Evolutionary conservation across 345 rosid genomes (phyloP).

Genomic region (Triadica sebifera): DNA sequence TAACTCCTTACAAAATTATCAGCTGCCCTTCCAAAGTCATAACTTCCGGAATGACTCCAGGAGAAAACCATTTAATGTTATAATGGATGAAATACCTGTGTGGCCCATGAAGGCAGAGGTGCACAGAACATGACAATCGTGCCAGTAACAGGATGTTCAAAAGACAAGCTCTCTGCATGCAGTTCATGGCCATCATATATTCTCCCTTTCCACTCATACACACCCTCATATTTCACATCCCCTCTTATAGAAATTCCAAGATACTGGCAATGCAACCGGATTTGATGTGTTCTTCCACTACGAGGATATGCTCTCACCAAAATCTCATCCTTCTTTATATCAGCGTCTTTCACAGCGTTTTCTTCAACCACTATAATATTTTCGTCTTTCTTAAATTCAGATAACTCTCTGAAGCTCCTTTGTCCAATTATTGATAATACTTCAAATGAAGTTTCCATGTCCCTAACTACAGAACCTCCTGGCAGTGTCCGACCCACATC

Average conservation of each 20-base stretch:
- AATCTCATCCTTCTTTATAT: slow-evolving; percentile 44
- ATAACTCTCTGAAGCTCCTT: slow-evolving; percentile 21
- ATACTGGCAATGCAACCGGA: slow-evolving; percentile 85
- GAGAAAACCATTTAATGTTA: slow-evolving; percentile 12
- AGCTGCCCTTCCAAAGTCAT: slow-evolving; percentile 1
- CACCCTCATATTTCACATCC: slow-evolving; percentile 89
- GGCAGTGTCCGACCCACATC: slow-evolving; percentile 75
- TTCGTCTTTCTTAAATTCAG: slow-evolving; percentile 26
- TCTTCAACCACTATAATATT: slow-evolving; percentile 44
- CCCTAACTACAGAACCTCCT: slow-evolving; percentile 74
- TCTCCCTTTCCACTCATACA: slow-evolving; percentile 62
- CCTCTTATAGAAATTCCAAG: slow-evolving; percentile 77
- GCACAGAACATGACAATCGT: slow-evolving; percentile 42
- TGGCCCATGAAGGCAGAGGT: slow-evolving; percentile 70
- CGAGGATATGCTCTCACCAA: slow-evolving; percentile 71
- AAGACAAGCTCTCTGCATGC: slow-evolving; percentile 79
- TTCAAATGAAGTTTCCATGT: slow-evolving; percentile 85
- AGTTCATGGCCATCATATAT: slow-evolving; percentile 61
- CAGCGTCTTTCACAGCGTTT: slow-evolving; percentile 31
- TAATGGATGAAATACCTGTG: slow-evolving; percentile 17
- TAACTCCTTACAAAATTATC: not conserved
- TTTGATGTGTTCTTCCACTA: slow-evolving; percentile 94
- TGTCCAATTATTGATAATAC: slow-evolving; percentile 58
- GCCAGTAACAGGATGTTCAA: slow-evolving; percentile 70
- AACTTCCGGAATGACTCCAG: not conserved